Percentiles rank a stretch among this genome's conserved stretches.
phyloP scores from a whole-genome alignment of 257 asterid genomes.

The Paulownia fortunei region DNA sequence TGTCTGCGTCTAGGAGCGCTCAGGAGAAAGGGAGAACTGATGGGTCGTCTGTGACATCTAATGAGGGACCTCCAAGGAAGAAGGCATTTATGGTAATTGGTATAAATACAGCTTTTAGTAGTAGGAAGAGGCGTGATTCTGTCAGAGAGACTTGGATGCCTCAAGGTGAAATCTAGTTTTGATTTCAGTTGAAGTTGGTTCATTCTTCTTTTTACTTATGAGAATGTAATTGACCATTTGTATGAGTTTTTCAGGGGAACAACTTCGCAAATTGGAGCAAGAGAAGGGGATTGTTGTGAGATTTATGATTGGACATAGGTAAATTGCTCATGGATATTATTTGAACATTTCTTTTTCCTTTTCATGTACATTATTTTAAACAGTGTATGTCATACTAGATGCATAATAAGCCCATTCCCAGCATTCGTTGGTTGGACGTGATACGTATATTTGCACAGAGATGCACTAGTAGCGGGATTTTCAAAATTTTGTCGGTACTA shows the following conservation, averaged over 20 bases:
- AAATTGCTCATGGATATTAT: background rate
- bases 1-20: constrained; percentile 71
- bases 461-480: background rate
- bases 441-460: too few species aligned
- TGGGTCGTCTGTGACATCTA: constrained; percentile 40
- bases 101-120: constrained; percentile 95
- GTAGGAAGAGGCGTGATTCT: constrained; percentile 95
- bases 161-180: constrained; percentile 58
- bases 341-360: background rate
- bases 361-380: background rate
- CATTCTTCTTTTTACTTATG: background rate
- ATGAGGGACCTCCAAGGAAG: constrained; percentile 57
- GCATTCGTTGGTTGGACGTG: too few species aligned
- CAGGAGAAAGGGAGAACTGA: constrained; percentile 49
- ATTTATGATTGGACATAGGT: constrained; percentile 99
- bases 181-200: background rate
- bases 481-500: background rate
- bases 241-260: constrained; percentile 61
- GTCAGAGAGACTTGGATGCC: constrained; percentile 99
- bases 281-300: constrained; percentile 96
- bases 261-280: constrained; percentile 77
- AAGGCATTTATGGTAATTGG: constrained; percentile 97
- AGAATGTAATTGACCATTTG: background rate
- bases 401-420: background rate
- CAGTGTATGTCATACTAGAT: background rate